Evolutionary conservation across 2,329 filamentous ascomycete species (phyloP), one percentile per base, ranked within the genome.

Genomic region (Xylaria sp.): DNA sequence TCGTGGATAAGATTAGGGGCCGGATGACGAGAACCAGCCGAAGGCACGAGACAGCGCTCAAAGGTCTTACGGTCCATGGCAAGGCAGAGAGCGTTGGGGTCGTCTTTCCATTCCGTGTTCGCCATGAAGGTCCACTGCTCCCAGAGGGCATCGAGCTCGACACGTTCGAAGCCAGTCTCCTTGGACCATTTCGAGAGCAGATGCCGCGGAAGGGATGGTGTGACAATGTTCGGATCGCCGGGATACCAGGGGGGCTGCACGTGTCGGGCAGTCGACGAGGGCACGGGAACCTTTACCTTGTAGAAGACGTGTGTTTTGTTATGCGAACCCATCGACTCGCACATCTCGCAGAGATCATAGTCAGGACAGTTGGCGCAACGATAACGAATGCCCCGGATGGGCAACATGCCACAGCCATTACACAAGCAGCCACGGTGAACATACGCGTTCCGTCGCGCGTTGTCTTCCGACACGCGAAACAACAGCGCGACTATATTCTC

Each of bases 111-210:
- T 71, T 93, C 87, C 4, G 87, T 88, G 66, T 90, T 93, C 48
- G 93, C 93, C 75, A 97, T 87, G 72, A 92, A 97, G 4, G 90
- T 92, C 83, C 96, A 99, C 71, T 97, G 93, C 70, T 97, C 93
- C 88, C 92, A 97, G 48, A 96, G 84, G 5, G 92, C 93, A 75
- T 97, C 93, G 4, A 99, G 79, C 73, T 96, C 91, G 1, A 91
- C 88, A 34, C 89, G 84, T 70, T 97, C 92, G 74, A 95, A 90
- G 16, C 86, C 86, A 0, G 89, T 92, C 62, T 90, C 87, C 57
- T 81, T 81, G 35, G 85, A 84, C 57, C 92, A 80, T 60, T 86
- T 86, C 56, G 85, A 83, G 56, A 90, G 87, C 44, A 94, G 76
- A 1, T 79, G 73, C 30, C 85, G 81, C 0, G 87, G 84, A n/a